These are phyloP conservation scores for Trichosporon asahii DNA, from an alignment of 1,284 basidiomycete genomes.

Conservation along the genomic window DNA sequence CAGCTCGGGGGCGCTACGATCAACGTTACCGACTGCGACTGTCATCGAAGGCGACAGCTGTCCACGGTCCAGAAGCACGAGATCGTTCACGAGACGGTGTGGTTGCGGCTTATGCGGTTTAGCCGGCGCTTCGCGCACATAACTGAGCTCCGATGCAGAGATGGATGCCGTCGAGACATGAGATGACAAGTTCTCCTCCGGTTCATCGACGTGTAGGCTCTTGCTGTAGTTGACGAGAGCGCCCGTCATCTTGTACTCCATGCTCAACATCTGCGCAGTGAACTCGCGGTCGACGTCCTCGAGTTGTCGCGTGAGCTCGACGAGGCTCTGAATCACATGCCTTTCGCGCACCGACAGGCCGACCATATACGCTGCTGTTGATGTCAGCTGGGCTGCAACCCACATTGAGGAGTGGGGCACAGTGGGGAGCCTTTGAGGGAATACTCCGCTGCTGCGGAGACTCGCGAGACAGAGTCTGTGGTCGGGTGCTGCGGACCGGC, in stretches of 20 bases:
- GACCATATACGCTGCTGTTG: neutral
- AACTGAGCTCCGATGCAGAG: neutral
- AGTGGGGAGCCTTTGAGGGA: neutral
- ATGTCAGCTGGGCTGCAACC: neutral
- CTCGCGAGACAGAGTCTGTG: neutral
- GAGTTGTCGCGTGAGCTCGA: neutral
- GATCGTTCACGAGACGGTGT: neutral
- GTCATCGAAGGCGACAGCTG: neutral
- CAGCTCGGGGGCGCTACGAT: neutral
- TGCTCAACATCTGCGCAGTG: conserved; percentile 7
- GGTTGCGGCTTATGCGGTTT: neutral
- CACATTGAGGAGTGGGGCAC: neutral
- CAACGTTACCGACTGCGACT: neutral
- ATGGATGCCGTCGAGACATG: neutral
- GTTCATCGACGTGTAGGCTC: neutral
- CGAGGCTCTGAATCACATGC: neutral
- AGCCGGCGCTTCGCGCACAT: neutral
- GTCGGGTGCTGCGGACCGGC: neutral
- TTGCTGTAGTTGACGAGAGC: neutral
- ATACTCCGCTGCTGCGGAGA: neutral
- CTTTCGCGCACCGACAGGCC: neutral
- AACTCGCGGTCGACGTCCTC: conserved; percentile 7
- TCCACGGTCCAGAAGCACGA: neutral
- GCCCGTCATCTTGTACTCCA: conserved; percentile 1
- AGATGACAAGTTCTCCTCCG: neutral